Percentiles rank a stretch among this genome's conserved stretches.
Evolutionary conservation across 352 stramenopile genomes (phyloP).

Genomic region (Globisporangium paddicum): DNA sequence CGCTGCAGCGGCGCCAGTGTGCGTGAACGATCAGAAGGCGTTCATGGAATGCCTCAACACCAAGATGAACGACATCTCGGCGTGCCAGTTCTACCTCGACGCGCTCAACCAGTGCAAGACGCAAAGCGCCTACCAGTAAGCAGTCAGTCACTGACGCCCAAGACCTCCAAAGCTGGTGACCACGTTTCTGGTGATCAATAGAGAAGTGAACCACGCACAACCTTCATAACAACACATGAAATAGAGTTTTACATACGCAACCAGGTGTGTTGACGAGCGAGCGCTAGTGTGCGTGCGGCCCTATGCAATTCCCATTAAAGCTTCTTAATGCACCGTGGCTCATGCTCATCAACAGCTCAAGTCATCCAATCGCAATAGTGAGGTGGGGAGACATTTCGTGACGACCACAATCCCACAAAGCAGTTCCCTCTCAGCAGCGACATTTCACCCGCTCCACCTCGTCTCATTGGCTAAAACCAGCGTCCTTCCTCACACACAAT

Average conservation of each 20-base stretch:
- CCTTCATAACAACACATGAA: too few relatives aligned
- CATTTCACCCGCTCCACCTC: too few relatives aligned
- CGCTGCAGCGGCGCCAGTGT: slow-evolving; percentile 24
- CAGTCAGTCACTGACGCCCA: too few relatives aligned
- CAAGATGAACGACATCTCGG: slow-evolving; percentile 71
- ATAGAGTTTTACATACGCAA: too few relatives aligned
- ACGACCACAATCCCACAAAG: background rate
- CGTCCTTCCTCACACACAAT: background rate
- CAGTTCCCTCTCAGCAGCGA: background rate
- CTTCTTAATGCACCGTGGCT: too few relatives aligned
- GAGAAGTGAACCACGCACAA: too few relatives aligned
- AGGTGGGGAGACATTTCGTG: background rate
- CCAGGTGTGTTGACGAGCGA: too few relatives aligned
- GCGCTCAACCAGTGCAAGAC: slow-evolving; percentile 81
- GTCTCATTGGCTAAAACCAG: background rate
- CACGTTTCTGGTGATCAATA: too few relatives aligned
- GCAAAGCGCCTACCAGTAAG: slow-evolving; percentile 55
- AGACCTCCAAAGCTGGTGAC: too few relatives aligned
- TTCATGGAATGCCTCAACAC: slow-evolving; percentile 78
- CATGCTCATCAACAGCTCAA: background rate
- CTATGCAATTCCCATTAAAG: too few relatives aligned
- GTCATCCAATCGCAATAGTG: background rate
- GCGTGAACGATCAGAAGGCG: slow-evolving; percentile 61
- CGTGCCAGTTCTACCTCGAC: slow-evolving; percentile 86
- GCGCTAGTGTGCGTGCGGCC: too few relatives aligned